phyloP scores from a whole-genome alignment of 345 rosid species.

The Orychophragmus violaceus region DNA sequence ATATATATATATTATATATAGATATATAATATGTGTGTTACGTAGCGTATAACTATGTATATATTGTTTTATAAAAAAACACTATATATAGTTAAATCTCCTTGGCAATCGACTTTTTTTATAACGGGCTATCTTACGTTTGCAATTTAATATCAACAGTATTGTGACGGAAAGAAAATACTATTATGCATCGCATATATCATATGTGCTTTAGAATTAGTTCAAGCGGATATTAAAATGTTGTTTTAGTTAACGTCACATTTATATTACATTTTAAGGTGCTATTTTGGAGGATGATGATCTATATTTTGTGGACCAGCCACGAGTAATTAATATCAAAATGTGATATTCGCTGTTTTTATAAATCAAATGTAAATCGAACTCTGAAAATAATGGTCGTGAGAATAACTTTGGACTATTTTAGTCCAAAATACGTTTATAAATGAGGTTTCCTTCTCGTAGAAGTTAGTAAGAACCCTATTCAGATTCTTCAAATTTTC shows the following conservation, averaged over 20 bases:
- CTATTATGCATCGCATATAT: too few relatives aligned
- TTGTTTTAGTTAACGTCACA: not conserved
- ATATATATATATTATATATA: not conserved
- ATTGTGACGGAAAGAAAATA: too few relatives aligned
- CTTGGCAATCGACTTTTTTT: too few relatives aligned
- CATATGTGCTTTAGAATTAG: not conserved
- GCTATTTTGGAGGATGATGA: not conserved
- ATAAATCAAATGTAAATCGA: conserved; percentile 3
- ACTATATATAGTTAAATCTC: too few relatives aligned
- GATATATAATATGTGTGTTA: not conserved
- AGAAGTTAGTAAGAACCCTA: conserved; percentile 22
- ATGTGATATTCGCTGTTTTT: not conserved
- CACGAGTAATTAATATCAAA: not conserved
- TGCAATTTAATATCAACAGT: too few relatives aligned
- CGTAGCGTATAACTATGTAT: too few relatives aligned
- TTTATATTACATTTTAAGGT: not conserved
- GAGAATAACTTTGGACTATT: conserved; percentile 5
- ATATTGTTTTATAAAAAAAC: too few relatives aligned
- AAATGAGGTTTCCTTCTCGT: not conserved
- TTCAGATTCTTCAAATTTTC: conserved; percentile 19
- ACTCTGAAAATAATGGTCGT: not conserved
- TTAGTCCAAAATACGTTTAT: not conserved
- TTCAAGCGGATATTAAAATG: not conserved
- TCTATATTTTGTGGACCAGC: not conserved
- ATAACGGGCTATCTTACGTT: too few relatives aligned